Percentiles rank a stretch among this genome's conserved stretches.
These are phyloP conservation scores for Russula abietina DNA, from an alignment of 768 basidiomycete genomes.

Conservation along the genomic window DNA sequence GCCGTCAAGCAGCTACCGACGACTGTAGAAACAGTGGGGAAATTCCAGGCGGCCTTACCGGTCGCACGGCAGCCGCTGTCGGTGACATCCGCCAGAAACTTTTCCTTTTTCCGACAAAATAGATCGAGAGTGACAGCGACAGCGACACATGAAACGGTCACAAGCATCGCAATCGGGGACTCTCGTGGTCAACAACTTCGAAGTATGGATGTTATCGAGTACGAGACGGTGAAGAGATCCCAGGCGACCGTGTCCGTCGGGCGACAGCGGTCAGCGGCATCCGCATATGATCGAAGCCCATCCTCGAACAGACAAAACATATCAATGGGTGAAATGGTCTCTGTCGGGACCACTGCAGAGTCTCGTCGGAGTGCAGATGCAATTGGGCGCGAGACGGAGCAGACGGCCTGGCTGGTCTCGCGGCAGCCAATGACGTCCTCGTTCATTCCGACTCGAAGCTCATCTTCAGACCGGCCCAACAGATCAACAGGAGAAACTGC, in stretches of 20 bases:
- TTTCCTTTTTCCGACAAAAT: not conserved
- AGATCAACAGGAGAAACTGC: not conserved
- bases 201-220: not conserved
- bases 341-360: not conserved
- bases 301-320: not conserved
- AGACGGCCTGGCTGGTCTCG: not conserved
- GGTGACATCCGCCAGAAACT: not conserved
- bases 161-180: no score
- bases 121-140: not conserved
- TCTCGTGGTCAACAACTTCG: not conserved
- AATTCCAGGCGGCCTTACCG: constrained; percentile 2
- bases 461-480: not conserved
- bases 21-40: constrained; percentile 6
- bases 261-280: not conserved
- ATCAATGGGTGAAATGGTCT: not conserved
- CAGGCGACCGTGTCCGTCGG: not conserved
- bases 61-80: not conserved
- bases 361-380: not conserved
- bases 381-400: not conserved
- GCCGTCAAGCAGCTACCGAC: not conserved
- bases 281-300: not conserved
- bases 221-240: not conserved
- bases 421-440: not conserved
- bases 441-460: not conserved
- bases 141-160: not conserved